phyloP scores from a whole-genome alignment of 768 basidiomycete genomes.

The Mycena capillaripes region DNA sequence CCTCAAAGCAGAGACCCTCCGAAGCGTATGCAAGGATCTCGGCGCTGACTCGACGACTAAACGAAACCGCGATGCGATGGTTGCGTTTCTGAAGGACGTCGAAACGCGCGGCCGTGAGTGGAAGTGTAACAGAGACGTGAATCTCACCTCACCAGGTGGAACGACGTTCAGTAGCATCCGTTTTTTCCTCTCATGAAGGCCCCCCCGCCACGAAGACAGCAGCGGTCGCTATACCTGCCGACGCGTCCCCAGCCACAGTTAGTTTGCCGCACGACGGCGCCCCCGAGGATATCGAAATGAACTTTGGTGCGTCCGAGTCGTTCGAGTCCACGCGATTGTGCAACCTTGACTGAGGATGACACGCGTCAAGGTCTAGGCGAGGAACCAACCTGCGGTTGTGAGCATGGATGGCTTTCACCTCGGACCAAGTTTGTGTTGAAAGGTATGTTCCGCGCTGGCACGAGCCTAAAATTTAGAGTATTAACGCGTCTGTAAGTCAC shows the following conservation, averaged over 20 bases:
- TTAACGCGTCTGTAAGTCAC: background rate
- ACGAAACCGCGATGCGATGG: too few species aligned
- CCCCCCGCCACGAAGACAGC: too few species aligned
- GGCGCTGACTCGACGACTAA: background rate
- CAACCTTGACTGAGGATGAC: background rate
- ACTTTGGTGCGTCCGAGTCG: background rate
- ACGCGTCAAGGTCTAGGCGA: background rate
- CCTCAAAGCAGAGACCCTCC: background rate
- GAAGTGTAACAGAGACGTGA: background rate
- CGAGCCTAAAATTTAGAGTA: background rate
- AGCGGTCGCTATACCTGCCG: too few species aligned
- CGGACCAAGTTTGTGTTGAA: background rate
- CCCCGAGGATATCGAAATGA: background rate
- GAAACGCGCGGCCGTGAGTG: background rate
- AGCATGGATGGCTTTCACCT: constrained; percentile 15
- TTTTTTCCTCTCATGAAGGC: background rate
- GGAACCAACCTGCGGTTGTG: background rate
- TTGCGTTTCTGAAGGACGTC: background rate
- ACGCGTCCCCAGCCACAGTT: too few species aligned
- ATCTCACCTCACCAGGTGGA: too few species aligned
- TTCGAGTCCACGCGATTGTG: background rate
- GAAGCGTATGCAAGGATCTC: background rate
- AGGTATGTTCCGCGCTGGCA: background rate
- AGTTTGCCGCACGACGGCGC: too few species aligned
- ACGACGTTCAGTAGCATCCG: background rate